Percentiles rank a stretch among this genome's conserved stretches.
Conservation (phyloP, 2,329 filamentous ascomycete genomes). For the Aspergillus pseudoglaucus region DNA sequence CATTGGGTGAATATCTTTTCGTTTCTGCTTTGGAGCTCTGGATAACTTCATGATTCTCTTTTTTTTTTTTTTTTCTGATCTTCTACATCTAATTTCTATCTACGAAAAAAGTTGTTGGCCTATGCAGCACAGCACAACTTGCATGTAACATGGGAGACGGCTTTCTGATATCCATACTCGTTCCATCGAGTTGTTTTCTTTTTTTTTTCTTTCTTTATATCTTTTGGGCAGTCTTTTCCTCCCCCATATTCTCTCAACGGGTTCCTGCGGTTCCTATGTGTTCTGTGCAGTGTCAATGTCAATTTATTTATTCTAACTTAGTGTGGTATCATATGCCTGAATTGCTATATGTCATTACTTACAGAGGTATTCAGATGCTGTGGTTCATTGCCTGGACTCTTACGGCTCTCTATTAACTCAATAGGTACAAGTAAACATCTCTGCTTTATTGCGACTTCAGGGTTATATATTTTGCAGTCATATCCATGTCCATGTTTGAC, state of each 20-base stretch:
- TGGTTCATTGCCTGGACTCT: too few relatives aligned
- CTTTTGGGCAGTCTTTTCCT: not conserved
- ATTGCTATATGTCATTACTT: too few relatives aligned
- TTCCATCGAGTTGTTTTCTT: not conserved
- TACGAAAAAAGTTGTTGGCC: conserved; percentile 15
- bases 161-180: conserved; percentile 12
- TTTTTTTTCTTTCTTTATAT: not conserved
- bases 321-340: too few relatives aligned
- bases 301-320: too few relatives aligned
- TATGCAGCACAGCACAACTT: conserved; percentile 12
- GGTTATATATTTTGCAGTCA: too few relatives aligned
- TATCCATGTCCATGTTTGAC: too few relatives aligned
- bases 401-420: too few relatives aligned
- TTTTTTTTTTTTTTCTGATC: not conserved
- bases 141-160: conserved; percentile 15
- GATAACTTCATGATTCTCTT: conserved; percentile 4
- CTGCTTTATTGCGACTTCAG: too few relatives aligned
- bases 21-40: not conserved
- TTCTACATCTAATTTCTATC: conserved; percentile 9
- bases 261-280: too few relatives aligned
- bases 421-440: too few relatives aligned
- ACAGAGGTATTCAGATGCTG: too few relatives aligned
- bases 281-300: too few relatives aligned
- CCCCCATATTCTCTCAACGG: not conserved
- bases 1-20: conserved; percentile 9